Conservation (phyloP, 2,329 filamentous ascomycete species). For the Exserohilum rostratum region DNA sequence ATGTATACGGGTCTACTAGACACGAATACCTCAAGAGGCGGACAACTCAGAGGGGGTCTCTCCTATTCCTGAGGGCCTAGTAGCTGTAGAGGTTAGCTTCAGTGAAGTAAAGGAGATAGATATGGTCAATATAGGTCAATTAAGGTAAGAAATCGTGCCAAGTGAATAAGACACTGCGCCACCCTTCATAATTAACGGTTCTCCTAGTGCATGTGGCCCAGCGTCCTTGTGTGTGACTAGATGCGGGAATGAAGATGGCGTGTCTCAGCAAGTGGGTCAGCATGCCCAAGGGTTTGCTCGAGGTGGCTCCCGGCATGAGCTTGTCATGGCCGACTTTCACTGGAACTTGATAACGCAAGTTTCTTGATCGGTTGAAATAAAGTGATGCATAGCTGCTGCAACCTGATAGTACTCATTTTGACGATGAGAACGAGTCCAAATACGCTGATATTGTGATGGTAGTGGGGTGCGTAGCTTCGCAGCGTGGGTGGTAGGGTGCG, state of each 20-base stretch:
- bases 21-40: not conserved
- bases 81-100: not conserved
- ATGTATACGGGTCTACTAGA: not conserved
- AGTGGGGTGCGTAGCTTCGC: slow-evolving; percentile 35
- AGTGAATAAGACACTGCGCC: slow-evolving; percentile 18
- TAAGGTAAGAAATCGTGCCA: not conserved
- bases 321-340: slow-evolving; percentile 18
- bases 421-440: slow-evolving; percentile 71
- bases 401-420: slow-evolving; percentile 21
- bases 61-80: not conserved
- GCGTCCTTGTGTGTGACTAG: slow-evolving; percentile 13
- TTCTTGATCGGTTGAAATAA: slow-evolving; percentile 8
- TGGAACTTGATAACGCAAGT: slow-evolving; percentile 13
- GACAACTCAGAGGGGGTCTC: not conserved
- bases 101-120: not conserved
- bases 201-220: slow-evolving; percentile 5
- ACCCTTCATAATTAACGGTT: not conserved
- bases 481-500: slow-evolving; percentile 36
- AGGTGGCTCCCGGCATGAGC: slow-evolving; percentile 37
- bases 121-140: not conserved
- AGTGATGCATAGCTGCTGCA: slow-evolving; percentile 17
- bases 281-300: slow-evolving; percentile 34
- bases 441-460: slow-evolving; percentile 56
- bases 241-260: slow-evolving; percentile 19
- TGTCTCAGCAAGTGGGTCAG: slow-evolving; percentile 42